Evolutionary conservation across 345 rosid genomes (phyloP), one percentile per base, ranked within the genome.

Genomic region (Eucalyptus urophylla): DNA sequence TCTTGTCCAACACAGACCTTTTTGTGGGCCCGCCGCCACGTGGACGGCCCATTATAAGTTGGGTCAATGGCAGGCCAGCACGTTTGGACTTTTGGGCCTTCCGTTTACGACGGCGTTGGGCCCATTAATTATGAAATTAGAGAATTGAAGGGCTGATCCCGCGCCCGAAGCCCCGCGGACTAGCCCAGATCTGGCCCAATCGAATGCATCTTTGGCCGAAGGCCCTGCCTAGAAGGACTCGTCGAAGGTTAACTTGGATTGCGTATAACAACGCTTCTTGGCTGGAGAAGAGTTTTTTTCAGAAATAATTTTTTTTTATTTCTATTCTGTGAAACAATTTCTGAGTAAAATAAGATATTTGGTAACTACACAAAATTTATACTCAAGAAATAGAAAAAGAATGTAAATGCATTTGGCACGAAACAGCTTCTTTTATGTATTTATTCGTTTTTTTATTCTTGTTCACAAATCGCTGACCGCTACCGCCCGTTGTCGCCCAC

Each of bases 381-480:
- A 49, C 14, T 14, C 5, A 2, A 14, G 4, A 49, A 49, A 49
- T 49, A 49, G 2, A 49, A 49, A 49, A 14, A 49, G 0, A 49
- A 14, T 49, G 5, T 0, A 14, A 49, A 49, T 49, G 6, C 5
- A 2, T 49, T 49, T 49, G 51, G 5, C 5, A 49, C 16, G 51
- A 49, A 49, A 49, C 2, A 2, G 0, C 5, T 49, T 49, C 5
- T 49, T 49, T 49, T 2, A 2, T 49, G 6, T 49, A 49, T 49
- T 2, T 49, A 49, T 14, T 49, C 6, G 1, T 49, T 49, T 14
- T 49, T 49, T 49, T 49, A 49, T 14, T 49, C 51, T 49, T 49
- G 6, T 1, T 49, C 3, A 49, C 3, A 2, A 2, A 49, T 49
- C 16, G 6, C 16, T 2, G 0, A 49, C 0, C 16, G 0, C 51